Evolutionary conservation across 2,329 filamentous ascomycete genomes (phyloP).

Genomic region (Talaromyces marneffei): DNA sequence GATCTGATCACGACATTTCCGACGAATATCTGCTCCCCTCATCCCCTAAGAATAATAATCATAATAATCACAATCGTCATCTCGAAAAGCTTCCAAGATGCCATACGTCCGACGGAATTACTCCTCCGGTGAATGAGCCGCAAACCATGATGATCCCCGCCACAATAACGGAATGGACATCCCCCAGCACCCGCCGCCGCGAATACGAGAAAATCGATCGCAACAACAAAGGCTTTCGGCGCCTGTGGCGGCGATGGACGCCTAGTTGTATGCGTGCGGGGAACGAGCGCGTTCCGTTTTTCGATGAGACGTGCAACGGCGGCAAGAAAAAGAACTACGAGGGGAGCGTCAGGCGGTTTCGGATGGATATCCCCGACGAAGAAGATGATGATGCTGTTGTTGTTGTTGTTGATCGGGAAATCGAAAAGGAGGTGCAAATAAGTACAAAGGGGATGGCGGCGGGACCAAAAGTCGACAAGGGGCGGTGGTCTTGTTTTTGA

Average conservation of each 20-base stretch:
- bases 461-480: conserved; percentile 4
- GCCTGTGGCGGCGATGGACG: conserved; percentile 38
- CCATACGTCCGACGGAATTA: background rate
- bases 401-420: background rate
- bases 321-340: conserved; percentile 35
- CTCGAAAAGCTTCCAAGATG: background rate
- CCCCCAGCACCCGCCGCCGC: conserved; percentile 37
- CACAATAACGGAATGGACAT: conserved; percentile 45
- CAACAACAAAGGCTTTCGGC: conserved; percentile 37
- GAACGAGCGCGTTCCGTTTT: conserved; percentile 35
- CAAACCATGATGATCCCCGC: conserved; percentile 23
- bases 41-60: background rate
- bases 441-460: background rate
- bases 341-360: conserved; percentile 41
- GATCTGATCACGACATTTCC: conserved; percentile 10
- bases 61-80: background rate
- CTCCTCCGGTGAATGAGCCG: no score
- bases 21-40: conserved; percentile 10
- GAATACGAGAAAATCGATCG: conserved; percentile 52
- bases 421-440: background rate
- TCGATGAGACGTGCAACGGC: conserved; percentile 31
- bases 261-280: conserved; percentile 36
- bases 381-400: conserved; percentile 10
- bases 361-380: conserved; percentile 40
- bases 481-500: conserved; percentile 15